These are phyloP conservation scores for Cadophora gregata DNA, from an alignment of 2,329 filamentous ascomycete genomes.

Conservation along the genomic window DNA sequence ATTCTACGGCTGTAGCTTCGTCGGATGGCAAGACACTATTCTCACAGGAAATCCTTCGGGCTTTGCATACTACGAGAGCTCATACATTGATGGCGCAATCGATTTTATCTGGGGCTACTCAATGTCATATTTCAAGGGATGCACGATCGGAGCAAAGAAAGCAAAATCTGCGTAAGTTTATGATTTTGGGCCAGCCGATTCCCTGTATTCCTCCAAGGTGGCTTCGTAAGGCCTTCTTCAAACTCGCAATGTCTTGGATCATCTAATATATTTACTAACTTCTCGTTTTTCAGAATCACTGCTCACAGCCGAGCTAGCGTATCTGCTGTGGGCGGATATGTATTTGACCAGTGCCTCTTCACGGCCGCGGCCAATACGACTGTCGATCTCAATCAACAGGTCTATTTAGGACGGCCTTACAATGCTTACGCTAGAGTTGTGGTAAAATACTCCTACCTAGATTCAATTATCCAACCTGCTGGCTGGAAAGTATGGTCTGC, in stretches of 20 bases:
- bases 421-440: conserved; percentile 54
- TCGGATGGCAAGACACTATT: conserved; percentile 22
- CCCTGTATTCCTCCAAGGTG: neutral
- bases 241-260: neutral
- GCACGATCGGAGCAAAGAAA: conserved; percentile 41
- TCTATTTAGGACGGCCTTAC: conserved; percentile 58
- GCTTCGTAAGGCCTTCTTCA: neutral
- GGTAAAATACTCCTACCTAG: conserved; percentile 54
- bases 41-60: conserved; percentile 20
- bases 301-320: conserved; percentile 49
- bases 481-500: conserved; percentile 57
- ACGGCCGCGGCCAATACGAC: conserved; percentile 27
- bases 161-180: conserved; percentile 41
- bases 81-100: conserved; percentile 21
- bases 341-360: conserved; percentile 54
- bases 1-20: conserved; percentile 19
- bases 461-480: conserved; percentile 54
- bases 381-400: conserved; percentile 22
- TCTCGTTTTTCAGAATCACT: conserved; percentile 47
- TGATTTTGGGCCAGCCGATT: neutral
- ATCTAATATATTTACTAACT: neutral
- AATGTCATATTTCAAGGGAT: conserved; percentile 39
- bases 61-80: conserved; percentile 23
- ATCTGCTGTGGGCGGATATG: conserved; percentile 52
- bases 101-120: conserved; percentile 24